Conservation (phyloP, 768 basidiomycete genomes). For the Pilatotrama ljubarskyi region DNA sequence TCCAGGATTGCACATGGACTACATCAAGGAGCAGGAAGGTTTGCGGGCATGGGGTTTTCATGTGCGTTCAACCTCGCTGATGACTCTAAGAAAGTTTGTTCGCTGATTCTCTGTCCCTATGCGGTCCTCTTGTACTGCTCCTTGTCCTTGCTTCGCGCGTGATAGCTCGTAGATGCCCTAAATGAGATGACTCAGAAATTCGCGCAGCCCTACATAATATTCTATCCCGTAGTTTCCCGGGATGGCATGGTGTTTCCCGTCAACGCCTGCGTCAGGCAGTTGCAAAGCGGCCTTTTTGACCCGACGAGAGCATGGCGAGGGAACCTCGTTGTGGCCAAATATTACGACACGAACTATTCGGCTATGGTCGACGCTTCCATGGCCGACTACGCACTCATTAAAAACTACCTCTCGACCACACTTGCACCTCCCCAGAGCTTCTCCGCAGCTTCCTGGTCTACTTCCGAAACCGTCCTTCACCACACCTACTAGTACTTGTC, state of each 20-base stretch:
- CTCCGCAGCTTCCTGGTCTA: no score
- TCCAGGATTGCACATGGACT: conserved; percentile 85
- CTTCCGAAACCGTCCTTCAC: no score
- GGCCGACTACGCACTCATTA: conserved; percentile 80
- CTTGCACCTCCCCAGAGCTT: conserved; percentile 58
- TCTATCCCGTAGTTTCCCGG: conserved; percentile 73
- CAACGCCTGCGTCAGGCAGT: conserved; percentile 73
- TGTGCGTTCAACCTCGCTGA: conserved; percentile 41
- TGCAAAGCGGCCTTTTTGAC: conserved; percentile 63
- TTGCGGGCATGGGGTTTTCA: conserved; percentile 72
- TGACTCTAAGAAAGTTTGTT: conserved; percentile 15
- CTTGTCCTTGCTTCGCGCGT: conserved; percentile 7
- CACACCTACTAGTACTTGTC: no score
- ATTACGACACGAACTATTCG: conserved; percentile 44
- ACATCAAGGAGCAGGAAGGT: conserved; percentile 72
- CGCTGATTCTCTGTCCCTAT: conserved; percentile 10
- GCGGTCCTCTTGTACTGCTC: conserved; percentile 13
- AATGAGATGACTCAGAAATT: conserved; percentile 83
- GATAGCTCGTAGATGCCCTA: conserved; percentile 68
- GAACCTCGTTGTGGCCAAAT: conserved; percentile 78
- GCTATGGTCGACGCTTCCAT: conserved; percentile 71
- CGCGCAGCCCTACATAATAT: conserved; percentile 76
- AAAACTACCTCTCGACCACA: conserved; percentile 76
- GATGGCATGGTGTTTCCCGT: conserved; percentile 82
- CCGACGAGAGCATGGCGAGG: conserved; percentile 77